A percentile compares a stretch with the other conserved stretches of the same genome.
Evolutionary conservation across 768 basidiomycete genomes (phyloP).

Genomic region (Mycena belliarum): DNA sequence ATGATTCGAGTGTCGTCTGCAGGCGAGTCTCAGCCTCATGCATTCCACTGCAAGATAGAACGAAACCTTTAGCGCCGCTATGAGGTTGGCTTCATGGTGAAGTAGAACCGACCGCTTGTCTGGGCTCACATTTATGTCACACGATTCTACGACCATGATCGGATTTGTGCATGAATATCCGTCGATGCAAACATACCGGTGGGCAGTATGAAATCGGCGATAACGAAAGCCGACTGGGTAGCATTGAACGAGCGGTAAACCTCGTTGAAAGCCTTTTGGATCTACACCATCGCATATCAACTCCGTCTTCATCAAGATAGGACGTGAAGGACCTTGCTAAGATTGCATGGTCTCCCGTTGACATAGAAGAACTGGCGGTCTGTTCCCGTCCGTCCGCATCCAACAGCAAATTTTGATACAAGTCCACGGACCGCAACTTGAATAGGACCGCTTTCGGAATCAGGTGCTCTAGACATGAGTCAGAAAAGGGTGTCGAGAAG

Average conservation of each 20-base stretch:
- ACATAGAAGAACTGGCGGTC: conserved; percentile 94
- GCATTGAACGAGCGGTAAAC: conserved; percentile 81
- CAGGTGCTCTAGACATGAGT: conserved; percentile 1
- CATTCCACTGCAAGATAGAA: no score
- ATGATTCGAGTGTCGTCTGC: conserved; percentile 69
- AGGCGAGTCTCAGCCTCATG: no score
- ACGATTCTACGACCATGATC: conserved; percentile 50
- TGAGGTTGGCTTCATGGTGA: conserved; percentile 81
- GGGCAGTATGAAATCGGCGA: conserved; percentile 83
- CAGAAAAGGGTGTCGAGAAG: not conserved
- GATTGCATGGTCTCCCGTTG: conserved; percentile 86
- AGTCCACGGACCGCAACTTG: conserved; percentile 70
- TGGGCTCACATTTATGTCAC: conserved; percentile 93
- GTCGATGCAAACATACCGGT: conserved; percentile 50
- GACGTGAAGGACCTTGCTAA: conserved; percentile 56
- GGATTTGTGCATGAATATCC: not conserved
- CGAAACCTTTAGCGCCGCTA: conserved; percentile 77
- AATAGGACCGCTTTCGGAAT: conserved; percentile 28
- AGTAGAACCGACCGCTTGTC: conserved; percentile 96
- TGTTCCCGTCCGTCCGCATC: conserved; percentile 71
- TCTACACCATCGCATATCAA: conserved; percentile 36
- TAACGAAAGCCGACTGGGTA: conserved; percentile 74
- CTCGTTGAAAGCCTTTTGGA: conserved; percentile 91
- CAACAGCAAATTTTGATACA: conserved; percentile 78
- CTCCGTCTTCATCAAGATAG: not conserved